A percentile compares a stretch with the other conserved stretches of the same genome.
phyloP scores from a whole-genome alignment of 2,329 filamentous ascomycete species.

The Arthrobotrys musiformis region DNA sequence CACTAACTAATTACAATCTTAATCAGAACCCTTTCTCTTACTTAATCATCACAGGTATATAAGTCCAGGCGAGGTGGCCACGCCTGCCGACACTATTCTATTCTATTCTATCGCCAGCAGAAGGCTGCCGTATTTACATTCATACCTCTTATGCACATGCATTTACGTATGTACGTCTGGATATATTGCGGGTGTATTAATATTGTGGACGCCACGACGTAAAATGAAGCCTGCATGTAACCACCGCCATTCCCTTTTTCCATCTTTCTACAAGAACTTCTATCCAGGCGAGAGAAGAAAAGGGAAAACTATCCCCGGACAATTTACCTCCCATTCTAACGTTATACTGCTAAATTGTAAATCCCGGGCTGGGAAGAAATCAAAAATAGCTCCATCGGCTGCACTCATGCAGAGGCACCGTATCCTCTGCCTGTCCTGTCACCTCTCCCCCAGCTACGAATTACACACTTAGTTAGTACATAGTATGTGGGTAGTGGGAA shows the following conservation, averaged over 20 bases:
- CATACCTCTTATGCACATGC: too few relatives aligned
- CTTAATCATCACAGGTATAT: too few relatives aligned
- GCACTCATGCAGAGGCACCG: constrained; percentile 38
- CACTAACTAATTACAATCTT: background rate
- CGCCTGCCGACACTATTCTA: background rate
- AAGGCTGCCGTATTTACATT: background rate
- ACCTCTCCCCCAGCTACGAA: too few relatives aligned
- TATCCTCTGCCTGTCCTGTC: too few relatives aligned
- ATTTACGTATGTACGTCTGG: too few relatives aligned
- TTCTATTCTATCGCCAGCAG: too few relatives aligned
- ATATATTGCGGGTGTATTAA: constrained; percentile 23
- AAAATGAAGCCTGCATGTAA: constrained; percentile 52
- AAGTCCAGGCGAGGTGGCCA: constrained; percentile 11
- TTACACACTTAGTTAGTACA: too few relatives aligned
- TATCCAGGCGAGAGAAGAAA: too few relatives aligned
- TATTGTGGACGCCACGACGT: constrained; percentile 39
- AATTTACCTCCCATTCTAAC: background rate
- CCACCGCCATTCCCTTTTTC: background rate
- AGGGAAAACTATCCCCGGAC: constrained; percentile 44
- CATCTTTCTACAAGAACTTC: background rate
- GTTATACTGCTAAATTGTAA: constrained; percentile 9
- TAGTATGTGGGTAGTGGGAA: too few relatives aligned
- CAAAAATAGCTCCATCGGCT: constrained; percentile 13
- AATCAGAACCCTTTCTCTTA: background rate
- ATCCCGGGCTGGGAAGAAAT: too few relatives aligned